These are phyloP conservation scores for Pleurotus cornucopiae DNA, from an alignment of 768 basidiomycete genomes.

Conservation along the genomic window DNA sequence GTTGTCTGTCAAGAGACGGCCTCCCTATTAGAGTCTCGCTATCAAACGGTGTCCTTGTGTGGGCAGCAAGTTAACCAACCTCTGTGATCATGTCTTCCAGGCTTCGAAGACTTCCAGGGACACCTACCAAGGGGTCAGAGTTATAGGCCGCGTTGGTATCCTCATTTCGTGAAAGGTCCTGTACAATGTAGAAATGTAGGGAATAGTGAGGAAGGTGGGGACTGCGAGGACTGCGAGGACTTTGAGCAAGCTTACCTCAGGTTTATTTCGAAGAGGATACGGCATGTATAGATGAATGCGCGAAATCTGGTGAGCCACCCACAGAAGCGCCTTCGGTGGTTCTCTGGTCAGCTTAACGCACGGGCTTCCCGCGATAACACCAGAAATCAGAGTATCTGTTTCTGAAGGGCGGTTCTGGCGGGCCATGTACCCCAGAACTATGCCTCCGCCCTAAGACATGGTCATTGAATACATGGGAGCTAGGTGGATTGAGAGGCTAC, in stretches of 20 bases:
- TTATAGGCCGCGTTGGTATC: conserved; percentile 45
- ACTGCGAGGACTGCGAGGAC: no score
- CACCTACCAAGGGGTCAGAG: conserved; percentile 56
- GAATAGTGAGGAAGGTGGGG: not conserved
- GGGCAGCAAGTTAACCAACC: conserved; percentile 25
- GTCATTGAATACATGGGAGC: not conserved
- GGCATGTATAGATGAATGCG: conserved; percentile 42
- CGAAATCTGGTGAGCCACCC: conserved; percentile 47
- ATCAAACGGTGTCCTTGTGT: not conserved
- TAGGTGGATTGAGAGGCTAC: conserved; percentile 11
- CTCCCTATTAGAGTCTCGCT: conserved; percentile 42
- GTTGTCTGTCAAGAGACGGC: conserved; percentile 39
- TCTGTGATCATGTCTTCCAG: conserved; percentile 59
- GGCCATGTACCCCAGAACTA: conserved; percentile 58
- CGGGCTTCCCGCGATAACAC: conserved; percentile 66
- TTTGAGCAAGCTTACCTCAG: conserved; percentile 35
- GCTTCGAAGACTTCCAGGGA: conserved; percentile 50
- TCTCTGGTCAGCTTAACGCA: conserved; percentile 60
- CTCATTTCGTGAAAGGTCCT: conserved; percentile 61
- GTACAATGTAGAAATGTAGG: conserved; percentile 1
- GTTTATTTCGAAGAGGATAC: conserved; percentile 48
- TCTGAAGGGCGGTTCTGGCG: conserved; percentile 32
- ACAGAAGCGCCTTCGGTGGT: conserved; percentile 43
- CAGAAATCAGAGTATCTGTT: conserved; percentile 39
- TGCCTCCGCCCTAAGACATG: conserved; percentile 57